Percentiles rank a stretch among this genome's conserved stretches.
These are phyloP conservation scores for Neonectria hederae DNA, from an alignment of 2,329 filamentous ascomycete species.

Conservation along the genomic window DNA sequence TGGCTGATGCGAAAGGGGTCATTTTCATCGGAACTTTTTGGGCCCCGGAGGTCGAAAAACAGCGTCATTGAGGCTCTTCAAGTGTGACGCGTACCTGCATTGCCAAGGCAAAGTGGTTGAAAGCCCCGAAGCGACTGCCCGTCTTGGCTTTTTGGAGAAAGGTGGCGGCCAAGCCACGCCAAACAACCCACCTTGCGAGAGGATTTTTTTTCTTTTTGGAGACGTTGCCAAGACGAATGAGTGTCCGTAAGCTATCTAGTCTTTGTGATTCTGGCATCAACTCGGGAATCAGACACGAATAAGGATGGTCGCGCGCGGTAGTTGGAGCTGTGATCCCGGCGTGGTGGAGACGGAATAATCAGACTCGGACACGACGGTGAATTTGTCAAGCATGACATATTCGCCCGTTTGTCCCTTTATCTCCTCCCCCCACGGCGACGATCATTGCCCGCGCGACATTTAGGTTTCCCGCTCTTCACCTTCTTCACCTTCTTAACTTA, in stretches of 20 bases:
- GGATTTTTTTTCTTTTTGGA: not conserved
- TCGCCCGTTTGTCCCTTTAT: not conserved
- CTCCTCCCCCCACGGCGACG: not conserved
- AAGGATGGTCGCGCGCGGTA: not conserved
- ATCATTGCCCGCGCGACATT: conserved; percentile 14
- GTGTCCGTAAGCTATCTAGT: not conserved
- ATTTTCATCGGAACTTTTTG: not conserved
- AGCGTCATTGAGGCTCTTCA: not conserved
- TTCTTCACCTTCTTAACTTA: not conserved
- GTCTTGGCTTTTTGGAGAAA: not conserved
- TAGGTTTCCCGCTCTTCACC: not conserved
- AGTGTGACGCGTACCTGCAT: not conserved
- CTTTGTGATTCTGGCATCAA: not conserved
- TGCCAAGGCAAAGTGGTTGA: not conserved
- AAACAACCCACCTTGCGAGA: not conserved
- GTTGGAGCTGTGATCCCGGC: not conserved
- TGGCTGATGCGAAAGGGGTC: not conserved
- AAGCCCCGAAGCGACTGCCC: not conserved
- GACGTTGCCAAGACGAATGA: not conserved
- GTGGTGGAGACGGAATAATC: not conserved
- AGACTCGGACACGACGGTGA: not conserved
- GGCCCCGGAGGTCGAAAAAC: not conserved
- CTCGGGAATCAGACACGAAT: not conserved
- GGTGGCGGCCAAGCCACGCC: not conserved
- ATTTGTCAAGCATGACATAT: conserved; percentile 21